Evolutionary conservation across 805 yeast species (phyloP).

Genomic region (Candida vaughaniae): DNA sequence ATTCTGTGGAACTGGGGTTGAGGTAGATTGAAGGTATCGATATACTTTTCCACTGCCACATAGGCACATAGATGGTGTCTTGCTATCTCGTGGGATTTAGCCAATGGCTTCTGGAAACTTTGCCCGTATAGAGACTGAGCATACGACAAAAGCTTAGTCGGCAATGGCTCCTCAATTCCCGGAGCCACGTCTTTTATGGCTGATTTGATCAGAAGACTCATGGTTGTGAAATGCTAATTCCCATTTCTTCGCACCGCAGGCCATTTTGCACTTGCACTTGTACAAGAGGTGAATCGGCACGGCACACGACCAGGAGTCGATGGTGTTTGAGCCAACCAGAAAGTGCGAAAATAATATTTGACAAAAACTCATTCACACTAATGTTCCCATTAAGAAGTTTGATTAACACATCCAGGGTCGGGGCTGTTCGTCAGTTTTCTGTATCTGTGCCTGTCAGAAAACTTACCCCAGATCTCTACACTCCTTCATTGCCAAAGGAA

Average conservation of each 20-base stretch:
- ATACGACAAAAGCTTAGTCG: constrained; percentile 35
- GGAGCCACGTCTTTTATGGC: constrained; percentile 52
- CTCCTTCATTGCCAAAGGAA: constrained; percentile 43
- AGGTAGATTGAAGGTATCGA: constrained; percentile 42
- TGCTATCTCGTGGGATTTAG: constrained; percentile 59
- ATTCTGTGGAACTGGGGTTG: constrained; percentile 50
- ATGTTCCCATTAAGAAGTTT: constrained; percentile 7
- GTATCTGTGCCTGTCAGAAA: constrained; percentile 1
- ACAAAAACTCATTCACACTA: neutral
- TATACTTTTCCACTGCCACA: constrained; percentile 53
- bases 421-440: constrained; percentile 4
- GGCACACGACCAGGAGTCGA: too few relatives aligned
- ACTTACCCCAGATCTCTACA: constrained; percentile 23
- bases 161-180: constrained; percentile 43
- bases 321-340: constrained; percentile 15
- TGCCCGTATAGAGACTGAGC: constrained; percentile 46
- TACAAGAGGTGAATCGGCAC: too few relatives aligned
- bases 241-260: too few relatives aligned
- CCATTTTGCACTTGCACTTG: too few relatives aligned
- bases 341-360: constrained; percentile 10
- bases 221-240: too few relatives aligned
- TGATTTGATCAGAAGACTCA: constrained; percentile 24
- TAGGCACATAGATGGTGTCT: constrained; percentile 68
- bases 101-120: constrained; percentile 50
- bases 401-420: neutral